phyloP scores from a whole-genome alignment of 306 rosid species.

The Malus sieversii region DNA sequence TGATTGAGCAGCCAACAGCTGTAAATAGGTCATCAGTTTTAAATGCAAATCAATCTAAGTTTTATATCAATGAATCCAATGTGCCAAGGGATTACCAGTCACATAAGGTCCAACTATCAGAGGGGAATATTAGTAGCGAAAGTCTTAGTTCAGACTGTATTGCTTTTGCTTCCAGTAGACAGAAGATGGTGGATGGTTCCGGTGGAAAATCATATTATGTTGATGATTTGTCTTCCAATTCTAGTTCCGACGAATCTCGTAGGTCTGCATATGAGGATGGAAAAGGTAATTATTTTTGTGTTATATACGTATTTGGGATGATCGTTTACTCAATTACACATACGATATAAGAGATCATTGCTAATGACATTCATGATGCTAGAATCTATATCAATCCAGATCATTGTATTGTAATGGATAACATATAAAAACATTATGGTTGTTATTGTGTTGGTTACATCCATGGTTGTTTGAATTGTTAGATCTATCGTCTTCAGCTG shows the following conservation, averaged over 20 bases:
- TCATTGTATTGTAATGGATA: neutral
- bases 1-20: conserved; percentile 35
- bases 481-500: neutral
- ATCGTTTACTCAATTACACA: neutral
- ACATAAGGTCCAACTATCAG: conserved; percentile 21
- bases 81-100: conserved; percentile 25
- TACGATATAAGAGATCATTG: neutral
- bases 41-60: conserved; percentile 21
- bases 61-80: conserved; percentile 16
- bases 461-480: neutral
- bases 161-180: conserved; percentile 26
- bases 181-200: conserved; percentile 5
- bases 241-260: conserved; percentile 9
- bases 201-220: conserved; percentile 19
- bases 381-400: neutral
- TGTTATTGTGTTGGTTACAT: neutral
- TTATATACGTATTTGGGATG: neutral
- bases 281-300: conserved; percentile 31
- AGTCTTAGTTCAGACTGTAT: conserved; percentile 13
- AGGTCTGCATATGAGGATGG: conserved; percentile 11
- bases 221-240: conserved; percentile 22
- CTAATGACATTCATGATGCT: neutral
- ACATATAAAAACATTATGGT: neutral
- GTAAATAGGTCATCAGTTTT: conserved; percentile 6
- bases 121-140: conserved; percentile 16